Base-by-base conservation (phyloP, 768 basidiomycete genomes). In the Mycena rosella region DNA sequence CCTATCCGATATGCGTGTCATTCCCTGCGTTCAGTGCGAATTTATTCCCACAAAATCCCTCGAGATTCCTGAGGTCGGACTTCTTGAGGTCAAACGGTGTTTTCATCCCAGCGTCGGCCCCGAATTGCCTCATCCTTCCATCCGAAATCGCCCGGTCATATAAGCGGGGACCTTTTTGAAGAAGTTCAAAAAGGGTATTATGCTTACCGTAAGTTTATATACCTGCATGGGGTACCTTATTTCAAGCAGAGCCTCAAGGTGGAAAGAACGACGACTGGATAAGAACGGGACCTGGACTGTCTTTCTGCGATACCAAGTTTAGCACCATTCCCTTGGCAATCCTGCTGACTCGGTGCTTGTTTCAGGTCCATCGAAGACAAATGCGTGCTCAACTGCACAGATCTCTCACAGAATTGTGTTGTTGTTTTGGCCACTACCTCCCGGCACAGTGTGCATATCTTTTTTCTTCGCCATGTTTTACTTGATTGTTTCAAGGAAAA, bases 361-460 rank as follows among this genome's bases (percentile, higher is more conserved):
- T 52, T 26, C 59, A 80, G 78, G 49, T 72, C 76, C 1, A 78
- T 80, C 40, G 78, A 80, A 55, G 78, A 80, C 51, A 75, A 78
- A 40, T 65, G 75, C 7, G 49, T 73, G 22, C 68, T 63, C 30
- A 69, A 65, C 2, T 79, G 78, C 57, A 62, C 70, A 2, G 76
- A 78, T 64, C 44, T 79, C 3, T 74, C 78, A 0, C 61, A 65
- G 22, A 77, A 78, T 61, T 79, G 77, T 59, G 74, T 76, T 11
- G 78, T 75, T 14, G 77, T 79, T 20, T n/a, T n/a, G 79, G 79
- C 14, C 74, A 80, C 32, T 34, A 34, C 32, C 32, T 6, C 32
- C 32, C 34, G 27, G n/a, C 30, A 34, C 22, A 10, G 38, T 60
- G 32, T 24, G 32, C 11, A 14, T 40, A n/a, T 34, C 6, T 6